phyloP scores from a whole-genome alignment of 2,329 filamentous ascomycete species.

The Metarhizium humberi region DNA sequence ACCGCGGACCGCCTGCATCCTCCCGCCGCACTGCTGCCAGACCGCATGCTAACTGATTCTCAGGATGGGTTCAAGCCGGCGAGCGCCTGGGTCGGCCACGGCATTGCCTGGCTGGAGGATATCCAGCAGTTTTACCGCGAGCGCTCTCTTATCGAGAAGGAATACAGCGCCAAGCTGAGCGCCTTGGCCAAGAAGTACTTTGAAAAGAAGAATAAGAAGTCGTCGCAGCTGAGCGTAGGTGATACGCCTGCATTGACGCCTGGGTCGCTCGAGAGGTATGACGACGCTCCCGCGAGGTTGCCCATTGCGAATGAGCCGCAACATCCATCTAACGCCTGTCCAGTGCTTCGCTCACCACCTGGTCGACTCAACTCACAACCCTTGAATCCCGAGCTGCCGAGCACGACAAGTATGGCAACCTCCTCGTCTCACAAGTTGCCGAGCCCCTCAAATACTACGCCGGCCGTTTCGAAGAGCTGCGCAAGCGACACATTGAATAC shows the following conservation, averaged over 20 bases:
- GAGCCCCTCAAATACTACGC: slow-evolving; percentile 74
- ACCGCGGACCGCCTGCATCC: not conserved
- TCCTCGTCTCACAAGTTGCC: slow-evolving; percentile 71
- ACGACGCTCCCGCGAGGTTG: not conserved
- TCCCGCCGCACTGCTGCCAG: not conserved
- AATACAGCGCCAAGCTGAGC: slow-evolving; percentile 83
- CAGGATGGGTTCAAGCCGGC: slow-evolving; percentile 96
- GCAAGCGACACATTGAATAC: slow-evolving; percentile 85
- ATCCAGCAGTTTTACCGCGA: slow-evolving; percentile 97
- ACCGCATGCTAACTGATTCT: not conserved
- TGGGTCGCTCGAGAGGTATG: slow-evolving; percentile 79
- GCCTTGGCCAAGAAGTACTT: slow-evolving; percentile 91
- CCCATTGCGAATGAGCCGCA: not conserved
- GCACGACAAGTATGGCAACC: slow-evolving; percentile 75
- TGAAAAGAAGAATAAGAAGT: slow-evolving; percentile 91
- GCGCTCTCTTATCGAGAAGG: slow-evolving; percentile 87
- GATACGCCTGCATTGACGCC: slow-evolving; percentile 90
- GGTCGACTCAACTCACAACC: slow-evolving; percentile 87
- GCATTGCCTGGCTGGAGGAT: slow-evolving; percentile 92
- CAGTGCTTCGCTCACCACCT: slow-evolving; percentile 90
- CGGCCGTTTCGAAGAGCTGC: slow-evolving; percentile 75
- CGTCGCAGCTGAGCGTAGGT: slow-evolving; percentile 79
- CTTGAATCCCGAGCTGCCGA: slow-evolving; percentile 81
- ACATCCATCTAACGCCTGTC: slow-evolving; percentile 13
- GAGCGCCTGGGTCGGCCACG: slow-evolving; percentile 81